Percentiles rank a stretch among this genome's conserved stretches.
phyloP scores from a whole-genome alignment of 73 alveolate genomes.

The Paramecium tetraurelia region DNA sequence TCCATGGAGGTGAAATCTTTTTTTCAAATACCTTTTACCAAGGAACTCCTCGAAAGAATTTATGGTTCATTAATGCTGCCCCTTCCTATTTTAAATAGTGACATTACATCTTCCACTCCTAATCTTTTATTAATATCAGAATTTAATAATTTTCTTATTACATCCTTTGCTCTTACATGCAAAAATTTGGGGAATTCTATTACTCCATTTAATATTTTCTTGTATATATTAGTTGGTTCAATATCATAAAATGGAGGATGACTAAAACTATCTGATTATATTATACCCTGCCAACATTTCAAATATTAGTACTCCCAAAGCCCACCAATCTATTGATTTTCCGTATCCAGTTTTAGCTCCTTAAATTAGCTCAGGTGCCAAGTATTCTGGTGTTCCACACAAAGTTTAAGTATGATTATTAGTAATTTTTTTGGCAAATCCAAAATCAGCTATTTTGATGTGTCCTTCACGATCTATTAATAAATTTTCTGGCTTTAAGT shows the following conservation, averaged over 20 bases:
- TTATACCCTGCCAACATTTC: constrained; percentile 77
- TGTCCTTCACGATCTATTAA: constrained; percentile 76
- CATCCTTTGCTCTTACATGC: constrained; percentile 49
- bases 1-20: constrained; percentile 49
- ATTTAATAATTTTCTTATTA: constrained; percentile 49
- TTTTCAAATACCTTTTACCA: constrained; percentile 24
- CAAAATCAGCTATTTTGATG: constrained; percentile 82
- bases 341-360: constrained; percentile 75
- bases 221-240: constrained; percentile 64
- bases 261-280: neutral
- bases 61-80: constrained; percentile 34
- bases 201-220: constrained; percentile 64
- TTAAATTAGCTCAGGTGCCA: constrained; percentile 77
- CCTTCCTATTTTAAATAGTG: constrained; percentile 5
- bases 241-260: constrained; percentile 86
- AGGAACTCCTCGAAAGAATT: constrained; percentile 53
- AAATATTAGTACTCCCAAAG: constrained; percentile 76
- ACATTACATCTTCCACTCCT: constrained; percentile 57
- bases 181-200: constrained; percentile 56
- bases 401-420: constrained; percentile 69
- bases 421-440: constrained; percentile 73
- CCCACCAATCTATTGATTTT: constrained; percentile 81
- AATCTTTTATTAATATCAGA: constrained; percentile 47
- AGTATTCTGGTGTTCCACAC: constrained; percentile 79
- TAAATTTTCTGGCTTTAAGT: constrained; percentile 77